Conservation (phyloP, 345 rosid species). For the Toxicodendron radicans region DNA sequence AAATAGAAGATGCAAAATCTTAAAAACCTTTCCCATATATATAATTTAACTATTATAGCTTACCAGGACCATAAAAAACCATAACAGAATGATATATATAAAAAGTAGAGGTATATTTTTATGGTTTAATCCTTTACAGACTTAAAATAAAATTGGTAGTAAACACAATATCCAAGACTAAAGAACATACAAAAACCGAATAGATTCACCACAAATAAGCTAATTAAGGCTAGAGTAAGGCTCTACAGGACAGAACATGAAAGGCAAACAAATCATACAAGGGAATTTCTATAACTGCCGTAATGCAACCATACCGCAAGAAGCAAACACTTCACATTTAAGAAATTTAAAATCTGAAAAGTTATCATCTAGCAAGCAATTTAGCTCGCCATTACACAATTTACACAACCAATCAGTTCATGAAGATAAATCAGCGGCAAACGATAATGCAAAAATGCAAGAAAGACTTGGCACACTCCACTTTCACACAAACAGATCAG, state of each 20-base stretch:
- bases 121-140: not conserved
- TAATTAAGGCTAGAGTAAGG: not conserved
- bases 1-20: conserved; percentile 12
- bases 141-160: too few species aligned
- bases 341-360: not conserved
- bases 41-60: not conserved
- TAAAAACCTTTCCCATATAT: conserved; percentile 3
- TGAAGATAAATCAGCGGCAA: not conserved
- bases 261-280: not conserved
- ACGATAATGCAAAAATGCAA: not conserved
- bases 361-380: not conserved
- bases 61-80: not conserved
- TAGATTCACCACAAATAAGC: not conserved
- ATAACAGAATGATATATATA: not conserved
- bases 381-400: not conserved
- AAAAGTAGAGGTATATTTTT: not conserved
- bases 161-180: not conserved
- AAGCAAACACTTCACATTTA: not conserved
- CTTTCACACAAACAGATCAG: not conserved
- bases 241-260: not conserved
- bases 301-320: not conserved
- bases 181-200: not conserved
- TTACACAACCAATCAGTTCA: not conserved
- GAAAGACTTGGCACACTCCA: not conserved
- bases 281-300: not conserved